phyloP scores from a whole-genome alignment of 164 flowering plant species.

The Nelumbo lutea region DNA sequence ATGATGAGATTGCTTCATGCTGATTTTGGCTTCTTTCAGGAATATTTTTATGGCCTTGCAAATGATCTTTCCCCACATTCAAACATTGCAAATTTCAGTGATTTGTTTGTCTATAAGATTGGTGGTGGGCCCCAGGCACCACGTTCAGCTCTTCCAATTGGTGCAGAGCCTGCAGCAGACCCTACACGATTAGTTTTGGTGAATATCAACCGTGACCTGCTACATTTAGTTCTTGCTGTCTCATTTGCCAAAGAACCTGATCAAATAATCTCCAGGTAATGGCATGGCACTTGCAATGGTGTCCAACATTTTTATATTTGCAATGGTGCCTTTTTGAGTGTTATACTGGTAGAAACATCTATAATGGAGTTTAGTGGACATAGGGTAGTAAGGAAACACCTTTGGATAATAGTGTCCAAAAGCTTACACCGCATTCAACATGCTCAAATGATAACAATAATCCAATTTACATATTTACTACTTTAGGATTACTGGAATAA shows the following conservation, averaged over 20 bases:
- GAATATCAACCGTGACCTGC: constrained; percentile 65
- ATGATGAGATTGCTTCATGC: not conserved
- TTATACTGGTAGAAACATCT: no score
- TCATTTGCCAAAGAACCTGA: constrained; percentile 92
- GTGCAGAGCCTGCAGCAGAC: constrained; percentile 92
- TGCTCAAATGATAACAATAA: not conserved
- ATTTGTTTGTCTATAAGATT: constrained; percentile 59
- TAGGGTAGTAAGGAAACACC: no score
- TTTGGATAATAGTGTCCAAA: no score
- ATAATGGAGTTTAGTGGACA: no score
- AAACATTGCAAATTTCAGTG: constrained; percentile 69
- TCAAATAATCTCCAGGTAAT: constrained; percentile 79
- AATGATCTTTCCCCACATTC: constrained; percentile 91
- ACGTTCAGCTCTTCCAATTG: constrained; percentile 93
- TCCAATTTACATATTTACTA: not conserved
- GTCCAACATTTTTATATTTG: not conserved
- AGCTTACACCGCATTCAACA: not conserved
- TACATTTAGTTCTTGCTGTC: constrained; percentile 80
- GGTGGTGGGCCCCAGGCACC: constrained; percentile 99
- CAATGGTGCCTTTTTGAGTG: no score
- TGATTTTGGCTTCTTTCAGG: constrained; percentile 41
- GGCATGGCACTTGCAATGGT: not conserved
- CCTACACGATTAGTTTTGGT: constrained; percentile 71
- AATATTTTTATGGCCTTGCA: constrained; percentile 83
- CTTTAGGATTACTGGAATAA: not conserved